Evolutionary conservation across 2,329 filamentous ascomycete genomes (phyloP), one percentile per base, ranked within the genome.

Genomic region (Phaeosphaeriaceae sp.): DNA sequence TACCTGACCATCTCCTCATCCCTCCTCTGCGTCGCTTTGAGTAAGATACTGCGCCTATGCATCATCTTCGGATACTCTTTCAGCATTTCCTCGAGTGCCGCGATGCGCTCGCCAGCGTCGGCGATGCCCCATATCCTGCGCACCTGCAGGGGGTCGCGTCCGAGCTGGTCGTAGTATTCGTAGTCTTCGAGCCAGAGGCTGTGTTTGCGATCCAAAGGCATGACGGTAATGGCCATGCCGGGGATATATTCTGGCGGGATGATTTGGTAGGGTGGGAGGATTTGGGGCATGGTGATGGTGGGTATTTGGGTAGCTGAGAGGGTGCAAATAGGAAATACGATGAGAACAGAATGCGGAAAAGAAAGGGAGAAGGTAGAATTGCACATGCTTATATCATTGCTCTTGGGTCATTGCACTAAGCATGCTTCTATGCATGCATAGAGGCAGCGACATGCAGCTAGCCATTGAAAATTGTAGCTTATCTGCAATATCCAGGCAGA

Each of bases 141-240:
- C 45, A 41, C 24, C 13, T 57, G 50, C 2, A 57, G 40, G 13
- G 55, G 55, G 36, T 57, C 55, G 13, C 51, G 55, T 6, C 55
- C 55, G 3, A 54, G 44, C n/a, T 52, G 24, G 25, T 57, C 45
- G 27, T 57, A 57, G 50, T 57, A 57, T 19, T 54, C 53, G 53
- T 49, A 49, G 36, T 54, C 53, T 4, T 49, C 45, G 9, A 49
- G 31, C 41, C 41, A 53, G 25, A 47, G n/a, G 17, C n/a, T 11
- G 31, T 53, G 42, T 15, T 42, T 42, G 11, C 17, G 31, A n/a
- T 20, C n/a, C 17, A 33, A 20, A 17, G 45, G 24, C 21, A 24
- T n/a, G 21, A 48, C 15, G 2, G 21, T 21, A 17, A 27, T 27
- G 2, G 22, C 21, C 24, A 17, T 48, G 2, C 45, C 45, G 9